phyloP scores from a whole-genome alignment of 345 rosid species.

The Kandelia obovata region DNA sequence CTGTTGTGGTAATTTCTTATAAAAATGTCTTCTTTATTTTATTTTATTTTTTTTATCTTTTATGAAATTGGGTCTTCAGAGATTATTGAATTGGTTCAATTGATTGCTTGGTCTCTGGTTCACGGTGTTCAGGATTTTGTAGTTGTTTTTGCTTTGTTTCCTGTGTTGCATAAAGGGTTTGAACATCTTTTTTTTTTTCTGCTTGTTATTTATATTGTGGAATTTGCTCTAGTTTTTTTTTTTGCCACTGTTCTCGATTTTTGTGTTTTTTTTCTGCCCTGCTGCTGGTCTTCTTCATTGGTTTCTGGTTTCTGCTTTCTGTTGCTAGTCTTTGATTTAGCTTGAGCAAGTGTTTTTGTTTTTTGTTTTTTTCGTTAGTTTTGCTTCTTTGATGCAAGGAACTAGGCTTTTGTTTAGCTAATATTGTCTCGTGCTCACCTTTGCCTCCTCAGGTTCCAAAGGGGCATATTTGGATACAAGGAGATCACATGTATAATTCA shows the following conservation, averaged over 20 bases:
- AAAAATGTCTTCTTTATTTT: not conserved
- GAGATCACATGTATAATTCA: conserved; percentile 57
- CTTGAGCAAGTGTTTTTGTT: no score
- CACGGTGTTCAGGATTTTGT: not conserved
- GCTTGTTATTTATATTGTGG: not conserved
- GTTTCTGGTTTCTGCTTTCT: no score
- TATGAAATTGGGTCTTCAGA: no score
- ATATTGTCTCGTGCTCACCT: no score
- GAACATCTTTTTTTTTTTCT: not conserved
- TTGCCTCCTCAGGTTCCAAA: conserved; percentile 52
- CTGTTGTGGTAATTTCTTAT: conserved; percentile 43
- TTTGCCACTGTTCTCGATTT: not conserved
- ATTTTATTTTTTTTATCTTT: not conserved
- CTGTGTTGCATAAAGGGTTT: conserved; percentile 8
- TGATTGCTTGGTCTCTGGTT: not conserved
- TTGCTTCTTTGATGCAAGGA: no score
- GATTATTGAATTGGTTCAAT: not conserved
- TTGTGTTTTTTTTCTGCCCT: not conserved
- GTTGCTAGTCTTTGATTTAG: no score
- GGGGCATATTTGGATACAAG: conserved; percentile 72
- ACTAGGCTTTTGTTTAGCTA: no score
- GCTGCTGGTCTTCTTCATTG: no score
- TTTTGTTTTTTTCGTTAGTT: no score
- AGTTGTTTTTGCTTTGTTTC: not conserved
- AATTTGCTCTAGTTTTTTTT: not conserved